Evolutionary conservation across 1,139 yeast species (phyloP).

Genomic region (Magnusiomyces ingens): DNA sequence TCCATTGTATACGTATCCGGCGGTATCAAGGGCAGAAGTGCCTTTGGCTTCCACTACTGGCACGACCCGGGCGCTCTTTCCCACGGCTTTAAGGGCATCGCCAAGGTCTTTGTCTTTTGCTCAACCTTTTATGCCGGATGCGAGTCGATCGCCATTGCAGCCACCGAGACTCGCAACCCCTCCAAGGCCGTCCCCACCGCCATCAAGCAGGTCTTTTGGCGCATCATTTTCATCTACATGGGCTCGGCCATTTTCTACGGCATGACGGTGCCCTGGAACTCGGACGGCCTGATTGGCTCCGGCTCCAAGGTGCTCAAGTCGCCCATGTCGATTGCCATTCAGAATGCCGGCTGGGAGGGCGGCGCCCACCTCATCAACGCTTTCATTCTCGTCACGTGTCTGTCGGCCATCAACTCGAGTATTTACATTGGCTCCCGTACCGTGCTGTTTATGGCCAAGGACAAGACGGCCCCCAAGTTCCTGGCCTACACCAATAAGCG

Average conservation of each 20-base stretch:
- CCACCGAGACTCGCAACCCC: conserved; percentile 84
- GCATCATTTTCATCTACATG: conserved; percentile 77
- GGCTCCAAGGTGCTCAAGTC: conserved; percentile 48
- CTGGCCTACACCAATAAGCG: conserved; percentile 49
- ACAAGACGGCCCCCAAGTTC: conserved; percentile 55
- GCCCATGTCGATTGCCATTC: conserved; percentile 71
- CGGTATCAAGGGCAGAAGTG: conserved; percentile 39
- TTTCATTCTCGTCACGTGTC: conserved; percentile 60
- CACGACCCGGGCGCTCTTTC: conserved; percentile 78
- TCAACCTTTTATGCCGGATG: conserved; percentile 67
- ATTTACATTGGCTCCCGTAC: conserved; percentile 58
- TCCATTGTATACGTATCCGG: conserved; percentile 59
- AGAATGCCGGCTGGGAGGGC: conserved; percentile 59
- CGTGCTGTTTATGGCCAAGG: conserved; percentile 50
- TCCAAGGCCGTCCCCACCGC: conserved; percentile 78
- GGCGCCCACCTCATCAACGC: conserved; percentile 71
- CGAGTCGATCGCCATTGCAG: conserved; percentile 81
- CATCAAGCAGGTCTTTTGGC: conserved; percentile 69
- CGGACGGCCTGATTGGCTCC: conserved; percentile 38
- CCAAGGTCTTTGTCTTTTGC: conserved; percentile 62
- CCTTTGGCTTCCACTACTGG: conserved; percentile 58
- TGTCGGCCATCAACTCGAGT: conserved; percentile 71
- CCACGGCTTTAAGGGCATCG: conserved; percentile 47
- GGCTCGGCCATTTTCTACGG: conserved; percentile 77
- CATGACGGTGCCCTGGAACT: conserved; percentile 71